Evolutionary conservation across 2,329 filamentous ascomycete species (phyloP).

Genomic region (Graphiopsis chlorocephala): DNA sequence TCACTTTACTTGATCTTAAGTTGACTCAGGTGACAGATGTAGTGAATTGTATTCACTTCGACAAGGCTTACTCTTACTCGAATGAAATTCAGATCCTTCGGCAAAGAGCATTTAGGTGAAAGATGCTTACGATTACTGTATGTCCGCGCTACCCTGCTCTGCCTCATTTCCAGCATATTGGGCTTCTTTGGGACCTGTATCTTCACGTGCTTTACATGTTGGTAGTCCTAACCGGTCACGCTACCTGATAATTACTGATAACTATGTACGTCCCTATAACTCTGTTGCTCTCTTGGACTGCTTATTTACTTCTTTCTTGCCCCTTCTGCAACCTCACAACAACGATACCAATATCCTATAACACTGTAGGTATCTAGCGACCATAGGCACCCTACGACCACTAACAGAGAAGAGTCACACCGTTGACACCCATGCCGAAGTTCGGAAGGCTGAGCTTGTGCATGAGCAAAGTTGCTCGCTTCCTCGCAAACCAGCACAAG

Average conservation of each 20-base stretch:
- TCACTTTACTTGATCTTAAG: neutral
- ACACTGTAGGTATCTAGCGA: too few relatives aligned
- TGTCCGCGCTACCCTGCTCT: neutral
- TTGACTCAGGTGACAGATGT: neutral
- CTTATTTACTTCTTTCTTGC: too few relatives aligned
- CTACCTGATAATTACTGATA: neutral
- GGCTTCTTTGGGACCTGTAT: neutral
- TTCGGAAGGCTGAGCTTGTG: too few relatives aligned
- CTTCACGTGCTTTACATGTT: neutral
- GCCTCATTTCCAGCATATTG: neutral
- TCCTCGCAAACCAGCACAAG: too few relatives aligned
- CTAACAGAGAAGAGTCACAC: too few relatives aligned
- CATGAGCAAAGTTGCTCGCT: too few relatives aligned
- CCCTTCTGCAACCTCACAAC: too few relatives aligned
- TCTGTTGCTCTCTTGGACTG: too few relatives aligned
- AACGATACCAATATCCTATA: too few relatives aligned
- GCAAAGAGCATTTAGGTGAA: neutral
- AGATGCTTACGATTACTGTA: neutral
- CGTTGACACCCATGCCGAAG: too few relatives aligned
- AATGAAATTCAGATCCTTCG: neutral
- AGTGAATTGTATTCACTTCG: neutral
- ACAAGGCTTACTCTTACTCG: neutral
- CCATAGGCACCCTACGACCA: too few relatives aligned
- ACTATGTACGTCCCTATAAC: too few relatives aligned
- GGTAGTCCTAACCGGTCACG: neutral